Evolutionary conservation across 495 filamentous ascomycete genomes (phyloP), one percentile per base, ranked within the genome.

Genomic region (Penicillium mononematosum): DNA sequence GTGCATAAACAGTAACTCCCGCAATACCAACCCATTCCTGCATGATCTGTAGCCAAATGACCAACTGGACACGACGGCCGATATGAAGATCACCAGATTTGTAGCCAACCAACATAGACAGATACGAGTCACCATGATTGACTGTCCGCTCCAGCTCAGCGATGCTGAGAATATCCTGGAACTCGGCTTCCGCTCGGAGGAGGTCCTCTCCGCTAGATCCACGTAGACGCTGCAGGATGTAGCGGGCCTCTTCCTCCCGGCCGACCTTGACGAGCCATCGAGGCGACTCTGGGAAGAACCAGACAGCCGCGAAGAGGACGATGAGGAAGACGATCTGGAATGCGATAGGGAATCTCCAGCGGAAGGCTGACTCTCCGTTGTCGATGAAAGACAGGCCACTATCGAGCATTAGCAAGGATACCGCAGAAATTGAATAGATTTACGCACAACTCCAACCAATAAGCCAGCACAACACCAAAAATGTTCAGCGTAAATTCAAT

Each of bases 401-500:
- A 27, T 31, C 14, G 5, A n/a, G 20, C 14, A 41, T 71, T 58
- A 69, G 58, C 36, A n/a, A 36, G 25, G 10, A 7, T 17, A 38
- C 5, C 3, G 24, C 20, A 24, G 14, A 25, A 32, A 55, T 31
- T 10, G 42, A 3, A 41, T 14, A 5, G 39, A 5, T 24, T 11
- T 9, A 75, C 79, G 34, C 67, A 82, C 78, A 85, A 90, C 64
- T 88, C 86, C 24, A 89, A 74, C 87, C 86, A 89, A 58, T 88
- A 89, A 6, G 85, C 86, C 19, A 89, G 72, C 3, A 88, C 85
- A 4, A 90, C 85, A 65, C 87, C 87, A 41, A 88, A 85, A 57
- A 89, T 89, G 61, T 90, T 89, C 14, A 88, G 62, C 0, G 85
- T 88, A 60, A 90, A 88, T 60, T 89, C 87, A 52, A 88, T 88